Base-by-base conservation (phyloP, 345 rosid genomes). In the Salix arbutifolia region DNA sequence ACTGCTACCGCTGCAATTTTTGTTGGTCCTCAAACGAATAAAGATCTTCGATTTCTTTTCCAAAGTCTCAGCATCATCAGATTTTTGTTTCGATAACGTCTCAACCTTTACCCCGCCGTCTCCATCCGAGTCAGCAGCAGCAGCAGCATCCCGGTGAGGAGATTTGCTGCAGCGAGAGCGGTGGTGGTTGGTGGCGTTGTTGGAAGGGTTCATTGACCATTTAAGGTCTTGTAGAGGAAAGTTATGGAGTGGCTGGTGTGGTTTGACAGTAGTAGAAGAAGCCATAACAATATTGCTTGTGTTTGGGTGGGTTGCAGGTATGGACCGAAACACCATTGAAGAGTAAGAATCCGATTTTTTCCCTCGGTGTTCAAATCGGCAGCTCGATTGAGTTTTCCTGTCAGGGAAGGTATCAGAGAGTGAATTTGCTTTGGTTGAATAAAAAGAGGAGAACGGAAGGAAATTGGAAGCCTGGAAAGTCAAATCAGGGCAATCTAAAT, bases 211-310 rank as follows among this genome's bases (percentile, higher is more conserved):
- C 84, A 81, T 77, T 12, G 88, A 79, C 96, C 94, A 91, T 72
- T 83, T 85, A 5, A 91, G 89, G 79, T 83, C 90, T 69, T 87
- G 83, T 5, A 91, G 75, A 6, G 91, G 81, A 70, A 91, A 91
- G 83, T 91, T 91, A 21, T 91, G 96, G 40, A 91, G 93, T 38
- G 89, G 91, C 56, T 91, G 71, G 11, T 65, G 83, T 18, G 90
- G 72, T 38, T 90, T 91, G 74, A 79, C 74, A 58, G 64, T 9
- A 30, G 85, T 69, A 4, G 91, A 84, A 50, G 91, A 88, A 58
- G 82, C 81, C 85, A 83, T 84, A 10, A 4, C 26, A 4, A 68
- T 8, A 42, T 16, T 44, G 72, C 2, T 19, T 37, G 65, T 40
- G 30, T 48, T 67, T 67, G 50, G 7, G 17, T 58, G 26, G 44